phyloP scores from a whole-genome alignment of 2,329 filamentous ascomycete genomes.

The Tolypocladium ovalisporum region DNA sequence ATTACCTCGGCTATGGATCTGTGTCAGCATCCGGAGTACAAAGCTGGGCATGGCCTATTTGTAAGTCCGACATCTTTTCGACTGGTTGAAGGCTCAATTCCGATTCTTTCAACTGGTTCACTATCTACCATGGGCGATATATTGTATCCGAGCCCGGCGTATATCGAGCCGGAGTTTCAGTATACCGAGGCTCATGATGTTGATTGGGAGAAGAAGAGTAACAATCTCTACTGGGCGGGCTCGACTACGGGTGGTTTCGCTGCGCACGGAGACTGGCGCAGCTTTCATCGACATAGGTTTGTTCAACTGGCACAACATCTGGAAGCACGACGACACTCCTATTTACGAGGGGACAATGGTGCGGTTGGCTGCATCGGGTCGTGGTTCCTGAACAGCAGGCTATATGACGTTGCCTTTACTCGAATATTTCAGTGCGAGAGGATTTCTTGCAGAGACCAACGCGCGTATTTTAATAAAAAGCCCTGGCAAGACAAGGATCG shows the following conservation, averaged over 20 bases:
- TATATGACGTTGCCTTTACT: conserved; percentile 35
- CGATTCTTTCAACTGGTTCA: conserved; percentile 33
- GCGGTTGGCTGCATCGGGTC: conserved; percentile 10
- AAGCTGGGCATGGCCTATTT: conserved; percentile 31
- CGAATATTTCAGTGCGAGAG: conserved; percentile 32
- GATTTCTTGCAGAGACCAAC: conserved; percentile 23
- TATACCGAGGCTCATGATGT: conserved; percentile 30
- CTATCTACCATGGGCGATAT: conserved; percentile 40
- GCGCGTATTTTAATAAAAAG: conserved; percentile 16
- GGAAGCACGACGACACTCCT: conserved; percentile 12
- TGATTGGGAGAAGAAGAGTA: conserved; percentile 36
- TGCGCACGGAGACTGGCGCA: conserved; percentile 22
- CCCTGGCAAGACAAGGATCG: conserved; percentile 21
- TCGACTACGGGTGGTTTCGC: conserved; percentile 39
- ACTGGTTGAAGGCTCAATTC: conserved; percentile 27
- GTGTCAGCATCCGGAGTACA: conserved; percentile 33
- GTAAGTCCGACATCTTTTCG: conserved; percentile 29
- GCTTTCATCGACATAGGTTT: conserved; percentile 38
- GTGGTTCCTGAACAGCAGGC: conserved; percentile 21
- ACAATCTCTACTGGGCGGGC: conserved; percentile 46
- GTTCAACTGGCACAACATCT: conserved; percentile 24
- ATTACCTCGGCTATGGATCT: conserved; percentile 19
- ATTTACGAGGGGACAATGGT: conserved; percentile 17
- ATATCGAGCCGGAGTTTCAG: conserved; percentile 27
- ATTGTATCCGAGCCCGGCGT: conserved; percentile 39